Base-by-base conservation (phyloP, 176 grass and related monocot species). In the Carex scoparia region DNA sequence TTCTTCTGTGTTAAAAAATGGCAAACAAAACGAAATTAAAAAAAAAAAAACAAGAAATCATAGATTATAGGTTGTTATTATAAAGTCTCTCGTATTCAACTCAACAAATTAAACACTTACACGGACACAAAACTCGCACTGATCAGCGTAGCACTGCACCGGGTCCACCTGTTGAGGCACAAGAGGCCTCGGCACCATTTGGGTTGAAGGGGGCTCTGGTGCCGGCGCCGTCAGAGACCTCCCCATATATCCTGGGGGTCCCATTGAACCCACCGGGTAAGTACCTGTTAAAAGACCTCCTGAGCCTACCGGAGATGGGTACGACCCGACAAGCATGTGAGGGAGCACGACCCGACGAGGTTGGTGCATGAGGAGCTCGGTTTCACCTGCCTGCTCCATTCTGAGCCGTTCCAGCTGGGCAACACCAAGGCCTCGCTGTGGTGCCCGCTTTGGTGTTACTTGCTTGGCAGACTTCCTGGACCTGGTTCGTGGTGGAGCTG, bases 151-250 rank as follows among this genome's bases (percentile, higher is more conserved):
- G 57, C 84, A 79, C 42, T 32, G 69, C 38, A 46, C 33, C 4
- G 44, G 44, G 10, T 53, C 81, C 10, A 83, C 63, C 3, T 13
- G 16, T 16, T n/a, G 81, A 83, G 81, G 19, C 38, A 53, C 18
- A 44, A 68, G 13, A 7, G 62, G 61, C 19, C 61, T 49, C 5
- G 40, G 61, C 72, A 86, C 48, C 58, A 78, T 86, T 86, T 86
- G 84, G 71, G 53, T 86, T 79, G 84, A 86, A 86, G 84, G 84
- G 72, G 72, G 84, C 84, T 86, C 84, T 30, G 71, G 72, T 31
- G 71, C 61, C 4, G 62, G 62, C 1, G 19, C 5, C n/a, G 35
- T 63, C 42, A 82, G 79, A 61, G 54, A 67, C 62, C 61, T 67
- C 4, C 14, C 13, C 62, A 79, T 79, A 27, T 46, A 42, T 28